These are phyloP conservation scores for Hysterium pulicare DNA, from an alignment of 2,329 filamentous ascomycete genomes.

Conservation along the genomic window DNA sequence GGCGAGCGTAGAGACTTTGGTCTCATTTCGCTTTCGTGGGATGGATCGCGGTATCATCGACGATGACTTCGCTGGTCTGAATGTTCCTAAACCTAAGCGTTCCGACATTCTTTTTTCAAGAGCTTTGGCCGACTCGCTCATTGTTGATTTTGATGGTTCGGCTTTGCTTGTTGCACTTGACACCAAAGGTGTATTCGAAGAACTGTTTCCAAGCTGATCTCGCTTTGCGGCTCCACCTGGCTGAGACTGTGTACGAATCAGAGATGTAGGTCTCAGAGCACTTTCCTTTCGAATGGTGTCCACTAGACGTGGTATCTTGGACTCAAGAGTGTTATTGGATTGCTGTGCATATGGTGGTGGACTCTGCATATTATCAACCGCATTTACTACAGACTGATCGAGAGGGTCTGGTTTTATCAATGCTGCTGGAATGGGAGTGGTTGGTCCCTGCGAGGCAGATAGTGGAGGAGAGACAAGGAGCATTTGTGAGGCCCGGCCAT, in stretches of 20 bases:
- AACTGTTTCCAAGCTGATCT: constrained; percentile 5
- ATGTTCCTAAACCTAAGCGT: constrained; percentile 61
- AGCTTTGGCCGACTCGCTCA: constrained; percentile 36
- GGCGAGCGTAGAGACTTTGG: constrained; percentile 85
- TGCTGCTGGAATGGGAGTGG: constrained; percentile 28
- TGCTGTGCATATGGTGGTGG: constrained; percentile 21
- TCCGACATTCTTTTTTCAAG: constrained; percentile 75
- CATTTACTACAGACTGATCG: constrained; percentile 30
- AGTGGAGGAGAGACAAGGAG: constrained; percentile 15
- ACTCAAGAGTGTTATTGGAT: constrained; percentile 22
- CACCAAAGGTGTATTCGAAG: constrained; percentile 14
- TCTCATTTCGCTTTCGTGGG: constrained; percentile 63
- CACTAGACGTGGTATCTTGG: constrained; percentile 38
- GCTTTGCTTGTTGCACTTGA: constrained; percentile 15
- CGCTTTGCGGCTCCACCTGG: constrained; percentile 29
- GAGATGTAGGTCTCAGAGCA: constrained; percentile 19
- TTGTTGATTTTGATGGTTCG: constrained; percentile 22
- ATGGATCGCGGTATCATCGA: constrained; percentile 90
- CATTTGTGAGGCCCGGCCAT: constrained; percentile 23
- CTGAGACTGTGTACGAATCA: constrained; percentile 35
- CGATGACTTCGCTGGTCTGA: constrained; percentile 57
- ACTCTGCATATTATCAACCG: constrained; percentile 32
- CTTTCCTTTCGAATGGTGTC: constrained; percentile 32
- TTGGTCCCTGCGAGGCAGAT: constrained; percentile 19
- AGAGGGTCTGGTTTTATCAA: constrained; percentile 32